A percentile compares a stretch with the other conserved stretches of the same genome.
phyloP scores from a whole-genome alignment of 2,329 filamentous ascomycete genomes.

The Pestalotiopsis sp. region DNA sequence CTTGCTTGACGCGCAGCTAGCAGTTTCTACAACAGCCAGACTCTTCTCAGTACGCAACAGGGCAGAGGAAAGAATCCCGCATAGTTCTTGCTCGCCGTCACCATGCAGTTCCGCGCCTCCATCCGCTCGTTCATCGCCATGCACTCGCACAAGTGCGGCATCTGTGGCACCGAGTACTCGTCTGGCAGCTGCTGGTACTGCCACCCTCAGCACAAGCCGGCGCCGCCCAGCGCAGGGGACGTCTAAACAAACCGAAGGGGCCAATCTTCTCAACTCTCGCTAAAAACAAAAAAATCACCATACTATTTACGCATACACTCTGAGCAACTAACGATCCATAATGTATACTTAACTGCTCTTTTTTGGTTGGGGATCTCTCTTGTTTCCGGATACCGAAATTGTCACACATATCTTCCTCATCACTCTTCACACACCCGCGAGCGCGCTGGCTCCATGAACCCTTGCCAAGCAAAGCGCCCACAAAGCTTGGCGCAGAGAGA shows the following conservation, averaged over 20 bases:
- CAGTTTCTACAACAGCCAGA: not conserved
- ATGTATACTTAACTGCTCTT: conserved; percentile 6
- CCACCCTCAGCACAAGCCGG: conserved; percentile 34
- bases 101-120: conserved; percentile 7
- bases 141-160: conserved; percentile 35
- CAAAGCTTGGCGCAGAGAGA: not conserved
- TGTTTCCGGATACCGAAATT: not conserved
- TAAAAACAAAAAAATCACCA: not conserved
- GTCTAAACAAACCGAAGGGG: not conserved
- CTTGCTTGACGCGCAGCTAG: not conserved
- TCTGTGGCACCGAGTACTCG: conserved; percentile 37
- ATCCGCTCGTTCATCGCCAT: conserved; percentile 24
- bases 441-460: not conserved
- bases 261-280: not conserved
- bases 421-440: not conserved
- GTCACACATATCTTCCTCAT: not conserved
- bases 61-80: not conserved
- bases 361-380: not conserved
- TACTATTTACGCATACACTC: not conserved
- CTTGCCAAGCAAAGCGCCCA: not conserved
- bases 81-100: not conserved
- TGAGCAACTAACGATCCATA: conserved; percentile 4
- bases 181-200: conserved; percentile 39
- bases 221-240: conserved; percentile 9
- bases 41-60: not conserved